phyloP scores from a whole-genome alignment of 192 early-diverging fungal genomes.

The Oehlia diaphana region DNA sequence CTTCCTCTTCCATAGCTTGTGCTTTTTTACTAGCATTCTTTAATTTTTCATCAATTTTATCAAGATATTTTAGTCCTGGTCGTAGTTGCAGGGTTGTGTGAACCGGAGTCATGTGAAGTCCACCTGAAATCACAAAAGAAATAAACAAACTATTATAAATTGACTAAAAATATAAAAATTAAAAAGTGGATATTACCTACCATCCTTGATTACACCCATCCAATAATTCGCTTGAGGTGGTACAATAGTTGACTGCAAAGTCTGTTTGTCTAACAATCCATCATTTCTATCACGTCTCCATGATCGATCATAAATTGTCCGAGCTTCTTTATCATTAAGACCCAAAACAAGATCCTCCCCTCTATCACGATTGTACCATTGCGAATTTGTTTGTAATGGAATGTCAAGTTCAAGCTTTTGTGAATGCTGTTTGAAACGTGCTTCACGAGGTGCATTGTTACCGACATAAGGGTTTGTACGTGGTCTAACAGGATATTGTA shows the following conservation, averaged over 20 bases:
- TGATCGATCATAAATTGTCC: constrained; percentile 56
- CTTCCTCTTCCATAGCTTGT: constrained; percentile 66
- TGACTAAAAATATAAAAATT: neutral
- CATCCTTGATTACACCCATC: constrained; percentile 74
- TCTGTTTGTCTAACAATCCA: constrained; percentile 79
- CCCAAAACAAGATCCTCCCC: constrained; percentile 79
- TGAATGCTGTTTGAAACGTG: constrained; percentile 84
- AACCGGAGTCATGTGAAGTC: constrained; percentile 86
- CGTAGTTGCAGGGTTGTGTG: constrained; percentile 76
- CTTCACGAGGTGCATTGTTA: constrained; percentile 51
- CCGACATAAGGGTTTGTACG: constrained; percentile 45
- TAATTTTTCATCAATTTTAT: constrained; percentile 85
- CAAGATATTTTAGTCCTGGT: constrained; percentile 87
- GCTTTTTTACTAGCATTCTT: constrained; percentile 68
- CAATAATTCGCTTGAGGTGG: constrained; percentile 81
- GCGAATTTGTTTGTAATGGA: constrained; percentile 68
- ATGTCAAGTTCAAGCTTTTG: constrained; percentile 84
- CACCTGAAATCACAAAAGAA: constrained; percentile 48
- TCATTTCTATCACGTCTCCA: constrained; percentile 39
- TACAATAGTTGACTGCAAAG: constrained; percentile 71
- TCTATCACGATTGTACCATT: constrained; percentile 74
- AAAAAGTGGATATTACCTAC: constrained; percentile 37
- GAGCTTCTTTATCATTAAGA: constrained; percentile 69
- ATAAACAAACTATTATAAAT: neutral
- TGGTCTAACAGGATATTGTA: constrained; percentile 81